phyloP scores from a whole-genome alignment of 73 alveolate genomes.

The Paramecium sonneborni region DNA sequence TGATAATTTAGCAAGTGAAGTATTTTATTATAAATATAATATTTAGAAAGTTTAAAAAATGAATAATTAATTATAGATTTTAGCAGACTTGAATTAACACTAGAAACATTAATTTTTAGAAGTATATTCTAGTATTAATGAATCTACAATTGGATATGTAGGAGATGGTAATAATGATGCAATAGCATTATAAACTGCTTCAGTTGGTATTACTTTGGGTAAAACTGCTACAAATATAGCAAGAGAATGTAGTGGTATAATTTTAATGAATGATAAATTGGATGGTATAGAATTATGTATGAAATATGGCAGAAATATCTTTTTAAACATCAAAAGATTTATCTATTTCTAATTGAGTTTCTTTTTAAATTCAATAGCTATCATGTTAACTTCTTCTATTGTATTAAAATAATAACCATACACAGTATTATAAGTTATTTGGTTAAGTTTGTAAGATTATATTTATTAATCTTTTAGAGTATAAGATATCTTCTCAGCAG shows the following conservation, averaged over 20 bases:
- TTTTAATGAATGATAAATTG: slow-evolving; percentile 10
- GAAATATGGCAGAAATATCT: slow-evolving; percentile 36
- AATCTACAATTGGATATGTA: slow-evolving; percentile 34
- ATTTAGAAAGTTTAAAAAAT: background rate
- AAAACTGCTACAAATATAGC: slow-evolving; percentile 46
- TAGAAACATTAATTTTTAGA: slow-evolving; percentile 2
- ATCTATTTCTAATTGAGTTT: slow-evolving; percentile 39
- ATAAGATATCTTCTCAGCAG: slow-evolving; percentile 27
- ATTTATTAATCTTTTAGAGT: background rate
- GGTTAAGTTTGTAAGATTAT: slow-evolving; percentile 41
- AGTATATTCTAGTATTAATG: background rate
- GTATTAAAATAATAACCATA: slow-evolving; percentile 22
- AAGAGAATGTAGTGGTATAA: slow-evolving; percentile 50
- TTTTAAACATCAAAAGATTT: slow-evolving; percentile 35
- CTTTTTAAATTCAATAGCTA: slow-evolving; percentile 31
- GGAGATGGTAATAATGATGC: slow-evolving; percentile 56
- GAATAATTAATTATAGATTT: slow-evolving; percentile 9
- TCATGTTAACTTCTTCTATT: slow-evolving; percentile 41
- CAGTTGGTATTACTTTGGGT: slow-evolving; percentile 35
- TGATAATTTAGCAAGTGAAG: background rate
- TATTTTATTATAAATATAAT: background rate
- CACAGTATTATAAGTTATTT: slow-evolving; percentile 16
- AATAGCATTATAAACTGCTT: background rate
- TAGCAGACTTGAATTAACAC: slow-evolving; percentile 32
- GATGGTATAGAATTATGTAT: slow-evolving; percentile 53